Evolutionary conservation across 345 rosid genomes (phyloP).

Genomic region (Nephelium lappaceum): DNA sequence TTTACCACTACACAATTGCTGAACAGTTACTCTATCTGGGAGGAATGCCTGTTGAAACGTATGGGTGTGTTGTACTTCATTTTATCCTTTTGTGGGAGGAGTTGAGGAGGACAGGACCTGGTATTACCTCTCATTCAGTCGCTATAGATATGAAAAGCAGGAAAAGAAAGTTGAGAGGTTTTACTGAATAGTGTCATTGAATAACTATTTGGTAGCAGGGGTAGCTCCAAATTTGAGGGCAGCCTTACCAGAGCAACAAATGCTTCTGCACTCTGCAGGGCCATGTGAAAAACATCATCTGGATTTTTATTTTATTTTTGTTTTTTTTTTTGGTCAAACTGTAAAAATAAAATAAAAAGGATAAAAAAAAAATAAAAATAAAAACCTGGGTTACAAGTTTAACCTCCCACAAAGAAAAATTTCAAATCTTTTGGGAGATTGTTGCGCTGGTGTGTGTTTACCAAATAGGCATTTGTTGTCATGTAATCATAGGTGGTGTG

Average conservation of each 20-base stretch:
- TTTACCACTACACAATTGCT: conserved; percentile 10
- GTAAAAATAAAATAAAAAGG: too few relatives aligned
- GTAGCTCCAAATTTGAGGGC: conserved; percentile 24
- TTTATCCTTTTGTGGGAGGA: conserved; percentile 26
- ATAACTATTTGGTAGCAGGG: conserved; percentile 7
- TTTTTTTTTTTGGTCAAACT: not conserved
- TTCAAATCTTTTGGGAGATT: not conserved
- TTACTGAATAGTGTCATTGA: conserved; percentile 17
- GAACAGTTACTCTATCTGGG: conserved; percentile 13
- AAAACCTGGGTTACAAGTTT: not conserved
- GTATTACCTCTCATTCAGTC: conserved; percentile 30
- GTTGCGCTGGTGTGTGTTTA: not conserved
- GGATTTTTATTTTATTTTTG: not conserved
- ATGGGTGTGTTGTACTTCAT: conserved; percentile 20
- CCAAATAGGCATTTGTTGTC: not conserved
- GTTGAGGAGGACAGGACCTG: conserved; percentile 34
- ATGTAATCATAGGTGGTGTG: not conserved
- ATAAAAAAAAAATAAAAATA: not conserved
- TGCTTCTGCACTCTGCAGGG: not conserved
- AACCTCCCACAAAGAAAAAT: not conserved
- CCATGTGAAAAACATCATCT: conserved; percentile 15
- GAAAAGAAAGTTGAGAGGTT: conserved; percentile 27
- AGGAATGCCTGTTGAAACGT: conserved; percentile 8
- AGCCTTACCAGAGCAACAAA: conserved; percentile 6
- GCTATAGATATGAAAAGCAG: conserved; percentile 34